A percentile compares a stretch with the other conserved stretches of the same genome.
Evolutionary conservation across 805 yeast genomes (phyloP).

Genomic region (Kuraishia ogatae): DNA sequence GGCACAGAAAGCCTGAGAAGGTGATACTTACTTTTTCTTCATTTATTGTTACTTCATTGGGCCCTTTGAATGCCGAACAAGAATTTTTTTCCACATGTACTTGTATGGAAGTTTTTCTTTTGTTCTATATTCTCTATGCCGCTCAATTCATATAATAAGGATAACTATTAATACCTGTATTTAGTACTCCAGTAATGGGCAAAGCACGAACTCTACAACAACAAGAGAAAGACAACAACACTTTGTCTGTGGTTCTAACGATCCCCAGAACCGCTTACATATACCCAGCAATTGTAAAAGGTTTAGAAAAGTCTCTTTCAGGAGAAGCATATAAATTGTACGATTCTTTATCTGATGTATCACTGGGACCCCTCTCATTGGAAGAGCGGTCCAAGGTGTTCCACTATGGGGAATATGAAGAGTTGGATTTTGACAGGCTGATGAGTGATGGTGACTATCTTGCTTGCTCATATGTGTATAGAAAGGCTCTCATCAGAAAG

Average conservation of each 20-base stretch:
- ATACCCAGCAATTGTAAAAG: slow-evolving; percentile 25
- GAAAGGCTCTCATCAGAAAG: slow-evolving; percentile 88
- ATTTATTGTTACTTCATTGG: neutral
- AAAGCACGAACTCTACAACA: neutral
- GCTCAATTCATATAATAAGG: neutral
- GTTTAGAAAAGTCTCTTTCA: slow-evolving; percentile 12
- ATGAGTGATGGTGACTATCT: slow-evolving; percentile 41
- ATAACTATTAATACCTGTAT: neutral
- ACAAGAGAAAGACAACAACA: neutral
- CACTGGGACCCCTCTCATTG: neutral
- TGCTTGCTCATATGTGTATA: slow-evolving; percentile 73
- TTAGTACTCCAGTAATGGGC: neutral
- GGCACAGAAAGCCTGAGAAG: too few relatives aligned
- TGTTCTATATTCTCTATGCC: neutral
- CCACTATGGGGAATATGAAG: slow-evolving; percentile 89
- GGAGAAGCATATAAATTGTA: neutral
- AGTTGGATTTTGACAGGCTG: slow-evolving; percentile 65
- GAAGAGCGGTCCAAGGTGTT: slow-evolving; percentile 32
- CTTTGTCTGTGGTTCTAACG: slow-evolving; percentile 15
- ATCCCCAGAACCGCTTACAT: slow-evolving; percentile 29
- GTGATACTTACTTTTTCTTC: too few relatives aligned
- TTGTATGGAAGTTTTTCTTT: neutral
- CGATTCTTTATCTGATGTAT: neutral
- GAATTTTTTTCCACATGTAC: neutral
- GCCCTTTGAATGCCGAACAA: neutral